Evolutionary conservation across 2,329 filamentous ascomycete species (phyloP).

Genomic region (Calonectria hongkongensis): DNA sequence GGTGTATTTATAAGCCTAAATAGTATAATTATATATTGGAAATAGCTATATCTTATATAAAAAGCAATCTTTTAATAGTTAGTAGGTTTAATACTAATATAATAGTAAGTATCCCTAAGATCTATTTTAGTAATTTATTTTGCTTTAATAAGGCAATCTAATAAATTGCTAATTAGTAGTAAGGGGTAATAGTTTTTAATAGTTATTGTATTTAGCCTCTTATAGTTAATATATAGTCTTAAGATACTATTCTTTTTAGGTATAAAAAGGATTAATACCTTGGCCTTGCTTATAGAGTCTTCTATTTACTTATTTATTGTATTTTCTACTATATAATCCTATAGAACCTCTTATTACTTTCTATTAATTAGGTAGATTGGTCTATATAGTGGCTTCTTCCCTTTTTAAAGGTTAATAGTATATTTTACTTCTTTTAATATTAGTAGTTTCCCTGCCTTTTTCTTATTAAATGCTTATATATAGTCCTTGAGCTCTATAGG

Average conservation of each 20-base stretch:
- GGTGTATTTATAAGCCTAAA: constrained; percentile 42
- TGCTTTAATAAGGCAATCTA: constrained; percentile 30
- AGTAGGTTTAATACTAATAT: constrained; percentile 37
- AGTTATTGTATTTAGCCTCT: constrained; percentile 41
- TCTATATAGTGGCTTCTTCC: constrained; percentile 27
- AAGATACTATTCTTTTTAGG: constrained; percentile 35
- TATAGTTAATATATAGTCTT: constrained; percentile 44
- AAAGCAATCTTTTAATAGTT: constrained; percentile 41
- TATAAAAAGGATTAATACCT: constrained; percentile 37
- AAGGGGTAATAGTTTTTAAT: constrained; percentile 38
- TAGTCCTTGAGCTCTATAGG: not conserved
- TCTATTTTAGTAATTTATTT: constrained; percentile 38
- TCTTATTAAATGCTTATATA: not conserved
- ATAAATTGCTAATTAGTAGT: constrained; percentile 36
- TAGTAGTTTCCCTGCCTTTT: not conserved
- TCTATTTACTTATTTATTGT: constrained; percentile 34
- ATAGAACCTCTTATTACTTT: constrained; percentile 33
- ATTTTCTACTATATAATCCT: constrained; percentile 37
- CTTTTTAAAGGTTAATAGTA: constrained; percentile 32
- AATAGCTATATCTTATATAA: constrained; percentile 39
- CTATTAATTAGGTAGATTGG: constrained; percentile 36
- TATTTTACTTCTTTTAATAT: constrained; percentile 25
- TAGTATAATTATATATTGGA: constrained; percentile 45
- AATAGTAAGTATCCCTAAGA: constrained; percentile 42
- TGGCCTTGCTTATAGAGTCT: constrained; percentile 29